Evolutionary conservation across 2,329 filamentous ascomycete species (phyloP).

Genomic region (Aureobasidium pullulans): DNA sequence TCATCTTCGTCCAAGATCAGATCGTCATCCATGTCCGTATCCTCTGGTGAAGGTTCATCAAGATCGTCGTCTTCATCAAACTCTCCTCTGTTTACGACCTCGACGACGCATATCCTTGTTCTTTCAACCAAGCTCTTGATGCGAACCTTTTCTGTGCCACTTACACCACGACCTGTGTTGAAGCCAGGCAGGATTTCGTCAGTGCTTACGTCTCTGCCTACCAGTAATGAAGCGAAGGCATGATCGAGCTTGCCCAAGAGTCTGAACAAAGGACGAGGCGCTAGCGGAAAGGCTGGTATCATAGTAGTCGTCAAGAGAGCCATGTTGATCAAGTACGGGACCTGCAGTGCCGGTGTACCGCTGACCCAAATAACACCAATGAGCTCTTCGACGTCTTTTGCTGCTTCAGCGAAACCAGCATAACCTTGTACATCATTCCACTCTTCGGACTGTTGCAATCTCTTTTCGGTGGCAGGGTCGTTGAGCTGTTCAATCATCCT

Average conservation of each 20-base stretch:
- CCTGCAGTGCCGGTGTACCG: conserved; percentile 73
- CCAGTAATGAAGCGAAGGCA: conserved; percentile 70
- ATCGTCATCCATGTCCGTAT: conserved; percentile 40
- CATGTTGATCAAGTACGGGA: conserved; percentile 74
- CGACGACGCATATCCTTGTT: conserved; percentile 62
- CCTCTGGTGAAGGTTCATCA: conserved; percentile 27
- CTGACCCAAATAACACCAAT: conserved; percentile 80
- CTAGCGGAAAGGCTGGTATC: conserved; percentile 63
- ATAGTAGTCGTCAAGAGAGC: conserved; percentile 66
- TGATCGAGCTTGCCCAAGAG: conserved; percentile 73
- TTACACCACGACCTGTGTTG: conserved; percentile 52
- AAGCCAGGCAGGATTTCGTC: conserved; percentile 64
- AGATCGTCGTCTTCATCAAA: conserved; percentile 35
- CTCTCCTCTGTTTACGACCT: conserved; percentile 53
- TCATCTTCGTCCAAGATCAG: conserved; percentile 13
- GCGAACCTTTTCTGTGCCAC: conserved; percentile 83
- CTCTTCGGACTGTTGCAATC: conserved; percentile 24
- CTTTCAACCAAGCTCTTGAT: conserved; percentile 74
- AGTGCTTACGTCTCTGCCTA: conserved; percentile 59
- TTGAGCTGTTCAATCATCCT: conserved; percentile 11
- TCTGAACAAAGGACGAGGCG: conserved; percentile 60
- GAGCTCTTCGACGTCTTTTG: conserved; percentile 64
- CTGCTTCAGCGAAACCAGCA: conserved; percentile 60
- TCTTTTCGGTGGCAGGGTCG: conserved; percentile 13
- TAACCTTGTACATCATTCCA: conserved; percentile 44